Evolutionary conservation across 805 yeast species (phyloP), one percentile per base, ranked within the genome.

Genomic region (Candida coquimbonensis): DNA sequence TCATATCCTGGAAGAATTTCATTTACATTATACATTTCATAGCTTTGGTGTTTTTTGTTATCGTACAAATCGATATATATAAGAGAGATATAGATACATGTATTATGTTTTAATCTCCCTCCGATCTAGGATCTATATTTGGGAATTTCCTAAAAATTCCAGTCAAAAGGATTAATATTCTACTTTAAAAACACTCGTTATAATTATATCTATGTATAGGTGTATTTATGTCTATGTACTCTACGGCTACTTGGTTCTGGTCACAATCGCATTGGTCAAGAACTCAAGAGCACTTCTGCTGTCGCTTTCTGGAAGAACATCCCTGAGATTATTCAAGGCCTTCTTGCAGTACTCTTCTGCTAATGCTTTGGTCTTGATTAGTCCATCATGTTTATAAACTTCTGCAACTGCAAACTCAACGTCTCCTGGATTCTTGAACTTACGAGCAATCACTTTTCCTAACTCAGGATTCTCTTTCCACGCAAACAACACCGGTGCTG

Each of bases 401-500:
- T 88, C 83, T 36, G 68, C 67, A 31, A 89, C 75, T 2, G 97
- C 95, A n/a, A 70, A 65, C 54, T 86, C 88, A 34, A 91, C 83
- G 63, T 93, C 99, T 5, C 95, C 96, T 2, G 81, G 78, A 47
- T 78, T 68, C 39, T 75, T 72, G 64, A 93, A 93, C 64, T 91
- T 88, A 49, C 98, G 77, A 24, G 79, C 80, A 55, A 93, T 89
- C 57, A 91, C 65, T 34, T 78, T 81, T 3, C 97, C 98, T 40
- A 93, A 72, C 47, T 82, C 84, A 0, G 96, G 95, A 56, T 78
- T 80, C 57, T 83, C 78, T 57, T 78, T 81, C 99, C 99, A 93
- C 1, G 99, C 98, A 65, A 75, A 93, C 45, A 93, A 69, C 3
- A 91, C 89, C 1, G 99, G 99, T 0, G 97, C 98, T 0, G 99